Percentiles rank a stretch among this genome's conserved stretches.
Evolutionary conservation across 805 yeast species (phyloP).

Genomic region (Spencermartinsiella europaea): DNA sequence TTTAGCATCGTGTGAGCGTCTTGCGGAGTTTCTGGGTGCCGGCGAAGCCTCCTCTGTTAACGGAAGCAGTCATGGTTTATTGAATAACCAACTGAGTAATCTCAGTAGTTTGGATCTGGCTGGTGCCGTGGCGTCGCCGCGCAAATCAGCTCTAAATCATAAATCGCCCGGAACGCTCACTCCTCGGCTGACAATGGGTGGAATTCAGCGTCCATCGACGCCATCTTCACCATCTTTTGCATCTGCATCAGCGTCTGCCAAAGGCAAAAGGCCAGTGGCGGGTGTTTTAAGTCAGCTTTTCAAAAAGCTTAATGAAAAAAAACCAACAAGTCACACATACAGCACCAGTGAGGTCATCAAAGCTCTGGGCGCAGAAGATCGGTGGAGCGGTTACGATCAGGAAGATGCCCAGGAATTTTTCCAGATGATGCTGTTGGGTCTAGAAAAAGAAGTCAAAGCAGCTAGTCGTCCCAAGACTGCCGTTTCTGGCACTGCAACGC

Average conservation of each 20-base stretch:
- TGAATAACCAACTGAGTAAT: background rate
- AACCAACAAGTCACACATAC: slow-evolving; percentile 26
- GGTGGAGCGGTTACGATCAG: slow-evolving; percentile 80
- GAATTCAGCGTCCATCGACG: background rate
- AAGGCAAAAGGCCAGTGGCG: background rate
- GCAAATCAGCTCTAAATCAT: background rate
- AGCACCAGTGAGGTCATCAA: slow-evolving; percentile 23
- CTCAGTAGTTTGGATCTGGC: background rate
- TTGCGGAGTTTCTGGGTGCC: slow-evolving; percentile 49
- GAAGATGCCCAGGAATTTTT: slow-evolving; percentile 97
- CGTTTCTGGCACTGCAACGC: background rate
- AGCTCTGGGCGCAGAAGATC: slow-evolving; percentile 27
- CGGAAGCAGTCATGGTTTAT: background rate
- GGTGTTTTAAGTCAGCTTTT: slow-evolving; percentile 19
- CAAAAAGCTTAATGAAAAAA: slow-evolving; percentile 27
- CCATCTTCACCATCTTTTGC: no score
- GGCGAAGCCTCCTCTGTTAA: slow-evolving; percentile 21
- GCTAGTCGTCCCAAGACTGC: background rate
- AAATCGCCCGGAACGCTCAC: background rate
- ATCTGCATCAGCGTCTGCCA: background rate
- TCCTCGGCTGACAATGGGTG: background rate
- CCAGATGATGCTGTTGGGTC: slow-evolving; percentile 43
- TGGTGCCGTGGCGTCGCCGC: background rate
- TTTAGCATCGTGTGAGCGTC: slow-evolving; percentile 64
- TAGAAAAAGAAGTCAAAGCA: slow-evolving; percentile 29